Evolutionary conservation across 176 grass and related monocot genomes (phyloP).

Genomic region (Zea mays): Zm-B73-REFERENCE-NAM-5.0 NC_050099.1:243416501-243417000

Average conservation of each 20-base stretch:
- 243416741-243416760: constrained; percentile 61
- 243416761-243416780: constrained; percentile 58
- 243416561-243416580: not conserved
- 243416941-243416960: constrained; percentile 51
- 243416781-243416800: constrained; percentile 67
- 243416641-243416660: constrained; percentile 59
- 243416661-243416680: constrained; percentile 67
- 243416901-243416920: constrained; percentile 34
- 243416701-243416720: constrained; percentile 50
- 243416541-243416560: not conserved
- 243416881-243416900: too few species aligned
- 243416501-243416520: constrained; percentile 61
- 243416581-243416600: constrained; percentile 28
- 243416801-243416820: constrained; percentile 25
- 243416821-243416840: constrained; percentile 59
- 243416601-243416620: constrained; percentile 70
- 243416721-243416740: constrained; percentile 47
- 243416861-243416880: not conserved
- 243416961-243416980: constrained; percentile 51
- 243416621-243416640: constrained; percentile 16
- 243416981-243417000: constrained; percentile 32
- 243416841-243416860: constrained; percentile 51
- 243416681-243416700: constrained; percentile 60
- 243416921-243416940: constrained; percentile 61
- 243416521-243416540: constrained; percentile 14